These are phyloP conservation scores for Nakaseomyces kungkrabaensis DNA, from an alignment of 1,139 yeast genomes.

Conservation along the genomic window DNA sequence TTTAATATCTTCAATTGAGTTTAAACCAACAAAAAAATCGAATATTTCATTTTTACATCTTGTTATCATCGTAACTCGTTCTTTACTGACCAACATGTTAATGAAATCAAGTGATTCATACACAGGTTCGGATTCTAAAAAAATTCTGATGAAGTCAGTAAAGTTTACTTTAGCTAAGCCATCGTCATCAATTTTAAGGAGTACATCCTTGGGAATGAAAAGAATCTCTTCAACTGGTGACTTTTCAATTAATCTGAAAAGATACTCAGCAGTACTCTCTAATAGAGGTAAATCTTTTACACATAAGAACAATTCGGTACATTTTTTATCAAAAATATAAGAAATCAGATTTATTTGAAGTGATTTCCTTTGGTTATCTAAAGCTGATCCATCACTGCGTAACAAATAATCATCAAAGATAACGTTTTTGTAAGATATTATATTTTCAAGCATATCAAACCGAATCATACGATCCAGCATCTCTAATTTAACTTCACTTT, in stretches of 20 bases:
- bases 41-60: conserved; percentile 1
- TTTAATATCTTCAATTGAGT: not conserved
- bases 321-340: not conserved
- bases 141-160: not conserved
- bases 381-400: not conserved
- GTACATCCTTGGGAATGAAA: not conserved
- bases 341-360: not conserved
- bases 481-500: not conserved
- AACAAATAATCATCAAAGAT: not conserved
- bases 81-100: not conserved
- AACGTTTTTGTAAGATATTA: not conserved
- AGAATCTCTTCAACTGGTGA: not conserved
- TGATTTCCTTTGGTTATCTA: not conserved
- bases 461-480: not conserved
- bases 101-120: not conserved
- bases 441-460: not conserved
- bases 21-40: not conserved
- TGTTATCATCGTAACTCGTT: not conserved
- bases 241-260: not conserved
- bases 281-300: not conserved
- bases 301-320: not conserved
- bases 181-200: not conserved
- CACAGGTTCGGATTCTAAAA: not conserved
- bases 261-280: not conserved
- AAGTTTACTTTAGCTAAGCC: not conserved